phyloP scores from a whole-genome alignment of 225 moss, liverwort and hornwort species.

The Straminergon stramineum region DNA sequence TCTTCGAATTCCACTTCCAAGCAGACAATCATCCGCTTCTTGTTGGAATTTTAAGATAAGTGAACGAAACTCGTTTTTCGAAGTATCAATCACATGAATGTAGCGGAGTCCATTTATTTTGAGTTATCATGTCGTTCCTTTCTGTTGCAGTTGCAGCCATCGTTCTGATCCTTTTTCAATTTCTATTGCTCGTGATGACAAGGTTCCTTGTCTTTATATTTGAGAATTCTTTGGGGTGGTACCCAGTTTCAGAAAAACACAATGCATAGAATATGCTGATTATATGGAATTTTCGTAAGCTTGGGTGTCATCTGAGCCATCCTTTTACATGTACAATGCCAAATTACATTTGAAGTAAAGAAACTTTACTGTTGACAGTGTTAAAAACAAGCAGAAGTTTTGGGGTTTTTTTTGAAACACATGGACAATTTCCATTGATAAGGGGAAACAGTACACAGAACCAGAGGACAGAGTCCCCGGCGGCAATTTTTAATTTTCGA shows the following conservation, averaged over 20 bases:
- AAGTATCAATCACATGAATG: not conserved
- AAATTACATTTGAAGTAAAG: not conserved
- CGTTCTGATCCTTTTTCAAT: too few relatives aligned
- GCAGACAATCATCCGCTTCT: not conserved
- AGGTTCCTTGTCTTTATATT: not conserved
- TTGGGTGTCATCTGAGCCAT: not conserved
- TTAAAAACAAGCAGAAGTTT: too few relatives aligned
- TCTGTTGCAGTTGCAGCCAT: not conserved
- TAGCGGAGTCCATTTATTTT: too few relatives aligned
- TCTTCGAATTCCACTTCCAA: not conserved
- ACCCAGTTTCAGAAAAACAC: not conserved
- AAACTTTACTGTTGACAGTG: not conserved
- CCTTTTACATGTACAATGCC: not conserved
- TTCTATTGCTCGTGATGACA: not conserved
- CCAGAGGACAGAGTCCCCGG: too few relatives aligned
- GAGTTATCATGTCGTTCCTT: not conserved
- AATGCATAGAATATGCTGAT: not conserved
- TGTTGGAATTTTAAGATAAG: not conserved
- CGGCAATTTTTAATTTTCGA: too few relatives aligned
- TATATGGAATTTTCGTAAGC: not conserved
- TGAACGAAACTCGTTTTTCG: not conserved
- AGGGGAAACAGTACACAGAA: too few relatives aligned
- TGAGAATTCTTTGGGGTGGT: not conserved
- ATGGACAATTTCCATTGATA: too few relatives aligned
- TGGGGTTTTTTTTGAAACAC: too few relatives aligned